Conservation (phyloP, 495 filamentous ascomycete genomes). For the Neurospora tetrasperma region DNA sequence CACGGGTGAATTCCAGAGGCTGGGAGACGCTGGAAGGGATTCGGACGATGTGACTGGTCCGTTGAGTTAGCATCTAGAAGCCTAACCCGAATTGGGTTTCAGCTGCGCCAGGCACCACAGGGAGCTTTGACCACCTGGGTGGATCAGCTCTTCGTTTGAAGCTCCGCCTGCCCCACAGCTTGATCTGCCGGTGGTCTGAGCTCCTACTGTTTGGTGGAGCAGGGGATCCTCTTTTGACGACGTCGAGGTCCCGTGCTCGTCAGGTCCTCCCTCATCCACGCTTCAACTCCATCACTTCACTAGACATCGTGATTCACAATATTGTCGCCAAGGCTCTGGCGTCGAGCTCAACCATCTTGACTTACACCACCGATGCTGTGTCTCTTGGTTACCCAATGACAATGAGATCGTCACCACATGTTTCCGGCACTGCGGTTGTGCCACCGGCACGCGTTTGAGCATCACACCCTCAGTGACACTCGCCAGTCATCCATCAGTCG, state of each 20-base stretch:
- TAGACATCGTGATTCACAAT: background rate
- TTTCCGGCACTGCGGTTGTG: background rate
- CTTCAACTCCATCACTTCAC: background rate
- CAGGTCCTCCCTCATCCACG: background rate
- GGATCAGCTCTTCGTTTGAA: background rate
- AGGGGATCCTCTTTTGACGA: background rate
- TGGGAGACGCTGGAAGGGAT: background rate
- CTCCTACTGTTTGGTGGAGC: background rate
- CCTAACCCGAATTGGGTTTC: background rate
- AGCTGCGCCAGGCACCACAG: background rate
- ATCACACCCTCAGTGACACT: background rate
- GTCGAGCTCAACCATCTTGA: background rate
- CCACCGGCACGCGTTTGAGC: background rate
- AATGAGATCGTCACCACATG: background rate
- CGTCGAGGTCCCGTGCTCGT: background rate
- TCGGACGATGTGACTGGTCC: background rate
- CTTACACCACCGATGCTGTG: background rate
- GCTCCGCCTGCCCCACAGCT: background rate
- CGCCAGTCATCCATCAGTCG: background rate
- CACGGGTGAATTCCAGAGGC: background rate
- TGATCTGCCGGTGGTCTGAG: background rate
- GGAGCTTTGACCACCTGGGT: background rate
- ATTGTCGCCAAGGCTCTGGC: background rate
- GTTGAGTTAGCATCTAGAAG: background rate
- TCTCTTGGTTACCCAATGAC: background rate